These are phyloP conservation scores for Macrophomina tecta DNA, from an alignment of 2,329 filamentous ascomycete genomes.

Conservation along the genomic window DNA sequence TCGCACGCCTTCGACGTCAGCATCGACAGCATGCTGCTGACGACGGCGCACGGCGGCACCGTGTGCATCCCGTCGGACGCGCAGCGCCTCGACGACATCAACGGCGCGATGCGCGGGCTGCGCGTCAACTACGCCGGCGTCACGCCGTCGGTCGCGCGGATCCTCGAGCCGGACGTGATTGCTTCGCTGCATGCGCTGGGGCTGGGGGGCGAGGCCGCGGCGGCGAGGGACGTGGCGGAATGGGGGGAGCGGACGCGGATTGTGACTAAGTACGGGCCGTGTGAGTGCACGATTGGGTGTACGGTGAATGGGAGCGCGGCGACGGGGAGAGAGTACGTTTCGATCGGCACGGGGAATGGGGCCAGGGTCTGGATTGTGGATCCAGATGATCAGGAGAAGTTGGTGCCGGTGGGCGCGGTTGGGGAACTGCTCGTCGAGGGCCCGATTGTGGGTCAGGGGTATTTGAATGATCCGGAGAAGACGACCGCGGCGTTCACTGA, in stretches of 20 bases:
- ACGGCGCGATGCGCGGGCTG: slow-evolving; percentile 58
- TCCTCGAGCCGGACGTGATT: slow-evolving; percentile 49
- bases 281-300: slow-evolving; percentile 37
- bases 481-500: slow-evolving; percentile 42
- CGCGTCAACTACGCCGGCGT: slow-evolving; percentile 61
- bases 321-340: slow-evolving; percentile 23
- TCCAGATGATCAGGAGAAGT: slow-evolving; percentile 36
- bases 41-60: slow-evolving; percentile 61
- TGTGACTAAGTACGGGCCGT: slow-evolving; percentile 54
- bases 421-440: slow-evolving; percentile 57
- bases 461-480: slow-evolving; percentile 43
- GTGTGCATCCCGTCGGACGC: slow-evolving; percentile 63
- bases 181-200: slow-evolving; percentile 48
- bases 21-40: slow-evolving; percentile 41
- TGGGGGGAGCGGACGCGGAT: slow-evolving; percentile 46
- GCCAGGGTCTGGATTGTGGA: slow-evolving; percentile 40
- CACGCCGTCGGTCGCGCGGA: slow-evolving; percentile 63
- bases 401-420: slow-evolving; percentile 48
- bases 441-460: slow-evolving; percentile 52
- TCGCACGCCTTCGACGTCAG: slow-evolving; percentile 35
- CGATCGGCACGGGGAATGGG: slow-evolving; percentile 30
- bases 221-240: slow-evolving; percentile 44
- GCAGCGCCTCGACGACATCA: slow-evolving; percentile 59
- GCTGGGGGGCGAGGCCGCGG: slow-evolving; percentile 50
- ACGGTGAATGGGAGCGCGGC: slow-evolving; percentile 30